phyloP scores from a whole-genome alignment of 2,329 filamentous ascomycete species.

The Trichoderma harzianum region DNA sequence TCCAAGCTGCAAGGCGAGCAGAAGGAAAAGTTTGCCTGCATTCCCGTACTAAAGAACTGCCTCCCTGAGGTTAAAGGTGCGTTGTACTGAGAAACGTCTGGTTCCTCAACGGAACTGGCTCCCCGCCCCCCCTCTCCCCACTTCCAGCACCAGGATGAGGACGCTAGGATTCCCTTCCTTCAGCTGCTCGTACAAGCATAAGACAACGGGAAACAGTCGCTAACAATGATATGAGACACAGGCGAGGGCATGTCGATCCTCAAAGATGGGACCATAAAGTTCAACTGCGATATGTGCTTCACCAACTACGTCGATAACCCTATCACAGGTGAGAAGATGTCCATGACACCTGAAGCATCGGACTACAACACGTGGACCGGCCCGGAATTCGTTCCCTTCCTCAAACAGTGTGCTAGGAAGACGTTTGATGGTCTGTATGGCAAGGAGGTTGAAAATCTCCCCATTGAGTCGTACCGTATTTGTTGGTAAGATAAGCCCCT shows the following conservation, averaged over 20 bases:
- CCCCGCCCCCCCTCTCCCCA: not conserved
- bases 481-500: constrained; percentile 44
- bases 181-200: not conserved
- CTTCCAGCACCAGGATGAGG: not conserved
- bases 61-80: constrained; percentile 41
- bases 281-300: constrained; percentile 58
- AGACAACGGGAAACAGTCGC: not conserved
- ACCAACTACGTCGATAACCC: constrained; percentile 50
- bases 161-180: not conserved
- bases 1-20: constrained; percentile 42
- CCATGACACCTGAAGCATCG: constrained; percentile 43
- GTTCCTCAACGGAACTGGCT: not conserved
- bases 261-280: constrained; percentile 52
- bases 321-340: constrained; percentile 49
- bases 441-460: constrained; percentile 35
- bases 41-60: constrained; percentile 53
- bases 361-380: constrained; percentile 44
- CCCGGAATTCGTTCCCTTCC: constrained; percentile 40
- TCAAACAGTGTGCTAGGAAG: constrained; percentile 40
- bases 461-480: constrained; percentile 43
- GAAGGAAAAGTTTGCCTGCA: constrained; percentile 43
- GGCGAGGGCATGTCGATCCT: constrained; percentile 45
- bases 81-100: constrained; percentile 17
- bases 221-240: constrained; percentile 22
- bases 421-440: constrained; percentile 43